These are phyloP conservation scores for Annulohypoxylon moriforme DNA, from an alignment of 495 filamentous ascomycete species.

Conservation along the genomic window DNA sequence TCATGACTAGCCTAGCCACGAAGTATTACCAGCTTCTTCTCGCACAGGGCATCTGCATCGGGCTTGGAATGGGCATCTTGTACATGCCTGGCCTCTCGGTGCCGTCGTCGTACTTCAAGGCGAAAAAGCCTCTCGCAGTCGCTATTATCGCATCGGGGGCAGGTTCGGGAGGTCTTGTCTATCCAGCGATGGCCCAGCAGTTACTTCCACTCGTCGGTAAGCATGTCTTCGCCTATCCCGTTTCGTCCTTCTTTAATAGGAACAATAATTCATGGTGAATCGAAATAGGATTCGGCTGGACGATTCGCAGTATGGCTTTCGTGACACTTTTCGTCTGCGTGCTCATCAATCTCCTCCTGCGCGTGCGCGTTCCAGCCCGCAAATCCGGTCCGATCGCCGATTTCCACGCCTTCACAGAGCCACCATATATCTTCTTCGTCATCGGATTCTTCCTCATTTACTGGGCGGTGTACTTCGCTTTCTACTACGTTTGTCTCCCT, in stretches of 20 bases:
- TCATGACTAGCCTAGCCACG: conserved; percentile 70
- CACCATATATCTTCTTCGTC: conserved; percentile 47
- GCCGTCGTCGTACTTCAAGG: conserved; percentile 78
- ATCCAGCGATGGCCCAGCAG: conserved; percentile 60
- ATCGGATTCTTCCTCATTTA: conserved; percentile 54
- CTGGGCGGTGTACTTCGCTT: conserved; percentile 75
- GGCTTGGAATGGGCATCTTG: conserved; percentile 77
- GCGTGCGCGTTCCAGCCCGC: conserved; percentile 49
- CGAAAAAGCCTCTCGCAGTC: conserved; percentile 73
- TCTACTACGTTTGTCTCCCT: conserved; percentile 69
- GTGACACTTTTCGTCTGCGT: conserved; percentile 48
- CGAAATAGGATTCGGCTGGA: conserved; percentile 53
- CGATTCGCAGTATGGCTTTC: conserved; percentile 51
- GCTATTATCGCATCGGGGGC: conserved; percentile 67
- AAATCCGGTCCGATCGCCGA: conserved; percentile 46
- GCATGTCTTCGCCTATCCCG: conserved; percentile 46
- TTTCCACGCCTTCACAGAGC: conserved; percentile 44
- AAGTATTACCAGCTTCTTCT: conserved; percentile 84
- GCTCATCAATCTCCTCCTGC: conserved; percentile 50
- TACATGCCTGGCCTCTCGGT: conserved; percentile 77
- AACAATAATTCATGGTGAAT: conserved; percentile 22
- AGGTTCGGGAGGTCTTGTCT: conserved; percentile 72
- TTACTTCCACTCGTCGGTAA: conserved; percentile 66
- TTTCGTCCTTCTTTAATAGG: conserved; percentile 29
- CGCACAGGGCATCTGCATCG: conserved; percentile 80